These are phyloP conservation scores for Penicillium flavigenum DNA, from an alignment of 495 filamentous ascomycete species.

Conservation along the genomic window DNA sequence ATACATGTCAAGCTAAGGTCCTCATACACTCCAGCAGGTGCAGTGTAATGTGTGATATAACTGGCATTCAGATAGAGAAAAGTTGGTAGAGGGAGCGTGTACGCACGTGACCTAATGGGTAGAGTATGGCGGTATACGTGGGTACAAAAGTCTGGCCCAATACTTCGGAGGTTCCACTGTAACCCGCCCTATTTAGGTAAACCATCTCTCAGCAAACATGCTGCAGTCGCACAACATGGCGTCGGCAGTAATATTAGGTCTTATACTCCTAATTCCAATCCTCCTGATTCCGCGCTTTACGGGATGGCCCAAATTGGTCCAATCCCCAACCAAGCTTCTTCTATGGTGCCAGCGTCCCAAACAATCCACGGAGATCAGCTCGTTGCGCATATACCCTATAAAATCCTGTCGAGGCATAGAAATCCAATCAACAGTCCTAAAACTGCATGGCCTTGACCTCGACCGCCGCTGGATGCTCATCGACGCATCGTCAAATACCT, in stretches of 20 bases:
- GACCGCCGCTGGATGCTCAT: conserved; percentile 63
- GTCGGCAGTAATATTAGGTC: conserved; percentile 11
- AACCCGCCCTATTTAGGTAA: too few relatives aligned
- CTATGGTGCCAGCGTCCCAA: conserved; percentile 20
- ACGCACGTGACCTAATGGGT: too few relatives aligned
- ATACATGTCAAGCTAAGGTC: too few relatives aligned
- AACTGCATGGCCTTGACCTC: conserved; percentile 72
- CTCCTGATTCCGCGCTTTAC: conserved; percentile 18
- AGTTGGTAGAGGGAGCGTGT: too few relatives aligned
- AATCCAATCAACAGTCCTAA: conserved; percentile 60
- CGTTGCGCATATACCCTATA: conserved; percentile 79
- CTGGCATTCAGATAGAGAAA: too few relatives aligned
- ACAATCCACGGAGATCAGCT: conserved; percentile 36
- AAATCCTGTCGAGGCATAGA: conserved; percentile 86
- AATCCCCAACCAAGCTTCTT: conserved; percentile 9
- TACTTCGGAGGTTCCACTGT: background rate
- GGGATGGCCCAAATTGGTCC: conserved; percentile 16
- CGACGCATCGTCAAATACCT: conserved; percentile 36
- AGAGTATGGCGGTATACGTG: too few relatives aligned
- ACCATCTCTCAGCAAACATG: conserved; percentile 1
- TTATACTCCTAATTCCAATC: conserved; percentile 21
- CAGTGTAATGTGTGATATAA: too few relatives aligned
- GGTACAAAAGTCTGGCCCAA: background rate
- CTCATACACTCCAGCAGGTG: too few relatives aligned
- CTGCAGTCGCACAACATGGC: conserved; percentile 3